Percentiles rank a stretch among this genome's conserved stretches.
Conservation (phyloP, 1,139 yeast genomes). For the Geotrichum klebahnii region DNA sequence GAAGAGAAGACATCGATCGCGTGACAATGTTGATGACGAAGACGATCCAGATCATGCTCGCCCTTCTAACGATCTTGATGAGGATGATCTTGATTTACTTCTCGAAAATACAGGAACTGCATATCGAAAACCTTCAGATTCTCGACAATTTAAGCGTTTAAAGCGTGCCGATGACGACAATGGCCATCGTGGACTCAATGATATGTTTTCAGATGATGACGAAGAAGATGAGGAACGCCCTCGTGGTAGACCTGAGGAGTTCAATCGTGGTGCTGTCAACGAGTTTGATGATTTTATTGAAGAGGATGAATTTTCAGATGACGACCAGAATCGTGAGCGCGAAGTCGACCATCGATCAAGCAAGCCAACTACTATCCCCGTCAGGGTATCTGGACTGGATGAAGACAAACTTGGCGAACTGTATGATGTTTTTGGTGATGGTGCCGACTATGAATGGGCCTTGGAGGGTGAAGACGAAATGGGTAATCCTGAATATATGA, state of each 20-base stretch:
- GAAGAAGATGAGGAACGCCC: conserved; percentile 62
- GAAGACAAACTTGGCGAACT: conserved; percentile 90
- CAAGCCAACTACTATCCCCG: conserved; percentile 36
- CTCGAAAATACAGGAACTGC: conserved; percentile 79
- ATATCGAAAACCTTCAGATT: conserved; percentile 16
- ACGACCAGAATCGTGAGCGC: conserved; percentile 50
- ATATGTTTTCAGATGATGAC: conserved; percentile 24
- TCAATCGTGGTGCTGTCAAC: conserved; percentile 44
- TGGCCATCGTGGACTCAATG: conserved; percentile 38
- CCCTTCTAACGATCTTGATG: conserved; percentile 71
- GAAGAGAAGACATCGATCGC: conserved; percentile 24
- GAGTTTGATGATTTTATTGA: conserved; percentile 96
- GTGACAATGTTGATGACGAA: conserved; percentile 23
- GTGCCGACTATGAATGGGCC: conserved; percentile 97
- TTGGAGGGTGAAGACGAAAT: conserved; percentile 53
- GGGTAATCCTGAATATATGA: conserved; percentile 50
- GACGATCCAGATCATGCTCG: conserved; percentile 19
- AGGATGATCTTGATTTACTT: conserved; percentile 87
- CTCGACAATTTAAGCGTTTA: conserved; percentile 66
- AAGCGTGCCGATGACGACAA: conserved; percentile 50
- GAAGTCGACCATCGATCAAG: conserved; percentile 31
- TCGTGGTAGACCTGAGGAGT: conserved; percentile 23
- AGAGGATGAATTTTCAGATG: conserved; percentile 93
- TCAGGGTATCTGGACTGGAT: conserved; percentile 62
- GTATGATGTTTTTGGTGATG: conserved; percentile 94